A percentile compares a stretch with the other conserved stretches of the same genome.
Conservation (phyloP, 345 rosid species). For the Hibiscus mutabilis region DNA sequence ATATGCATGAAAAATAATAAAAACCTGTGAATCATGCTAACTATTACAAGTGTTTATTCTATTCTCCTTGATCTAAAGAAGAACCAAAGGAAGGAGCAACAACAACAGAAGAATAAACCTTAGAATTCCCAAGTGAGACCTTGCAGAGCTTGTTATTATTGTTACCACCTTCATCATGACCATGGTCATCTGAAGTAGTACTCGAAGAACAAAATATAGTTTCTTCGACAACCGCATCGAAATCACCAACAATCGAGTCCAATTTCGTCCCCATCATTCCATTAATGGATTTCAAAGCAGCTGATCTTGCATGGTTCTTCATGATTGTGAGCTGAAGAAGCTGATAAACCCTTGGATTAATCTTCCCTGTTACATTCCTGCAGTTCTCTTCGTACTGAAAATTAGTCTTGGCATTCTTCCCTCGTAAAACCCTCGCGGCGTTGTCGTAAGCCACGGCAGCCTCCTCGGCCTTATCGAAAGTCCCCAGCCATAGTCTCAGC, state of each 20-base stretch:
- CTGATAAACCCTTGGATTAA: conserved; percentile 29
- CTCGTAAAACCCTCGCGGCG: conserved; percentile 42
- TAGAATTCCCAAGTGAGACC: conserved; percentile 33
- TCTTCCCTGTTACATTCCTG: background rate
- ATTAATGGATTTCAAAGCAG: background rate
- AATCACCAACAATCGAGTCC: background rate
- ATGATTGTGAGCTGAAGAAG: conserved; percentile 28
- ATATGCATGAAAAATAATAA: background rate
- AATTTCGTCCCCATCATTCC: background rate
- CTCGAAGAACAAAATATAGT: conserved; percentile 31
- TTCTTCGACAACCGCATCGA: conserved; percentile 28
- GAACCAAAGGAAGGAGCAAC: conserved; percentile 46
- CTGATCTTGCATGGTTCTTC: conserved; percentile 32
- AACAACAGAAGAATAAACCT: conserved; percentile 53
- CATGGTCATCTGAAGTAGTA: background rate
- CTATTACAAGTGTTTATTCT: background rate
- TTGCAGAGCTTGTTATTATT: conserved; percentile 13
- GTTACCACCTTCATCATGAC: background rate
- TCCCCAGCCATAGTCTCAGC: conserved; percentile 54
- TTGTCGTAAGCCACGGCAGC: conserved; percentile 47
- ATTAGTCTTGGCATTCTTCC: conserved; percentile 45
- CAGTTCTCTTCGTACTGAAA: conserved; percentile 21
- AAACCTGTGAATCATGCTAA: background rate
- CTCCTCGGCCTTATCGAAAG: conserved; percentile 40
- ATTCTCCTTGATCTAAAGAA: conserved; percentile 11